Evolutionary conservation across 108 stramenopile genomes (phyloP).

Genomic region (Nitzschia sp.): DNA sequence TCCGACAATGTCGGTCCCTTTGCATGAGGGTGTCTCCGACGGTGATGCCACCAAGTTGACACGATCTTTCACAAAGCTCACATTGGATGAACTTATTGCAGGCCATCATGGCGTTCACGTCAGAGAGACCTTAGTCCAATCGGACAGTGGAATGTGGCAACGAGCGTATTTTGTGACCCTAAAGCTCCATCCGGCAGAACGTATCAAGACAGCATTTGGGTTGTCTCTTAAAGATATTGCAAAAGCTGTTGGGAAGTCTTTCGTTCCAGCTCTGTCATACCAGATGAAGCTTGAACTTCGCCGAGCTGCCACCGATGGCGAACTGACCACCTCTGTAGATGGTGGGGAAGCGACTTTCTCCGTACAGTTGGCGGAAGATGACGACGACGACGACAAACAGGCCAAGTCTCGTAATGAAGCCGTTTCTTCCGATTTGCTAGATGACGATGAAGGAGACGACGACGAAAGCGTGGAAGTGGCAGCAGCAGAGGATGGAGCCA

Average conservation of each 20-base stretch:
- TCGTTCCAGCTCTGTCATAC: slow-evolving; percentile 71
- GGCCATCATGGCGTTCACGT: slow-evolving; percentile 71
- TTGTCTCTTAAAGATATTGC: slow-evolving; percentile 83
- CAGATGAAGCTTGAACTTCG: slow-evolving; percentile 85
- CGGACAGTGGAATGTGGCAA: slow-evolving; percentile 68
- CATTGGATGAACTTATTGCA: slow-evolving; percentile 85
- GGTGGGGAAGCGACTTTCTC: slow-evolving; percentile 43
- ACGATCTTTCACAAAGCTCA: slow-evolving; percentile 72
- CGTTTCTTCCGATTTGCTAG: slow-evolving; percentile 5
- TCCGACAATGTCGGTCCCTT: slow-evolving; percentile 94
- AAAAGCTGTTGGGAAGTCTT: slow-evolving; percentile 57
- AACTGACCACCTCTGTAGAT: slow-evolving; percentile 51
- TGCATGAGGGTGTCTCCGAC: slow-evolving; percentile 55
- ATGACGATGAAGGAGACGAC: slow-evolving; percentile 77
- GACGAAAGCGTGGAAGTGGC: slow-evolving; percentile 49
- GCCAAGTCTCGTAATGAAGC: neutral
- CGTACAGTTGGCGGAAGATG: slow-evolving; percentile 7
- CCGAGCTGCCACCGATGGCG: slow-evolving; percentile 57
- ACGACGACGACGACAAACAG: slow-evolving; percentile 10
- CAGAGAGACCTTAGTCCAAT: slow-evolving; percentile 63
- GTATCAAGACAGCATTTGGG: slow-evolving; percentile 89
- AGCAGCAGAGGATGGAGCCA: slow-evolving; percentile 45
- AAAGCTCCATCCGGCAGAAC: slow-evolving; percentile 77
- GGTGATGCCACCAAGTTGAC: slow-evolving; percentile 69
- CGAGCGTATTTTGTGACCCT: slow-evolving; percentile 83